Percentiles rank a stretch among this genome's conserved stretches.
Conservation (phyloP, 192 early-diverging fungal species). For the Umbelopsis sp. region DNA sequence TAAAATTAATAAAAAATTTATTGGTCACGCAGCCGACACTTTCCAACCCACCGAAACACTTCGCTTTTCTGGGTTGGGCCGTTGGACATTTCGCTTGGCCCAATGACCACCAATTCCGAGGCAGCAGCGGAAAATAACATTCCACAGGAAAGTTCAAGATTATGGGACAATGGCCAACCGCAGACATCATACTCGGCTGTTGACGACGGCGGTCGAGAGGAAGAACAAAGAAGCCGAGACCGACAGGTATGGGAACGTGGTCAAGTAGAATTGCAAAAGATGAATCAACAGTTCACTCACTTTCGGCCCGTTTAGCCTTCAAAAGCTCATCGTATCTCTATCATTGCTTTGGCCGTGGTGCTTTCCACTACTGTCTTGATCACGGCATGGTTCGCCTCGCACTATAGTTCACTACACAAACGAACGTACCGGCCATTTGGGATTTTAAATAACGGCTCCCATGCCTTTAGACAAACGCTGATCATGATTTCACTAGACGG, state of each 20-base stretch:
- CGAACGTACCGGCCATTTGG: background rate
- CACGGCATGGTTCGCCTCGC: background rate
- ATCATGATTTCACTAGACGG: conserved; percentile 90
- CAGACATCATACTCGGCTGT: background rate
- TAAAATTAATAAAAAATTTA: background rate
- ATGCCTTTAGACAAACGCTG: conserved; percentile 65
- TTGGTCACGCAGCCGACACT: background rate
- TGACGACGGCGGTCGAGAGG: background rate
- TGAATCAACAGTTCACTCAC: too few relatives aligned
- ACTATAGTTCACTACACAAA: conserved; percentile 1
- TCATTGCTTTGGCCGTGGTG: background rate
- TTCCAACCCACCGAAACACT: background rate
- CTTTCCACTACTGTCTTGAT: background rate
- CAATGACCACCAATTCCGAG: background rate
- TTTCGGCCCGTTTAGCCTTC: background rate
- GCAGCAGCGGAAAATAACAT: background rate
- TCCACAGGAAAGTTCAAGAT: background rate
- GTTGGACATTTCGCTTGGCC: background rate
- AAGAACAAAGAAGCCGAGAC: background rate
- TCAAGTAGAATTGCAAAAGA: too few relatives aligned
- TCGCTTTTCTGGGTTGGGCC: background rate
- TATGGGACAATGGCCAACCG: background rate
- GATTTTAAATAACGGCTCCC: conserved; percentile 66
- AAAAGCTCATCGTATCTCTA: background rate
- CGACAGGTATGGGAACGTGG: background rate